Base-by-base conservation (phyloP, 345 rosid genomes). In the Murraya paniculata region DNA sequence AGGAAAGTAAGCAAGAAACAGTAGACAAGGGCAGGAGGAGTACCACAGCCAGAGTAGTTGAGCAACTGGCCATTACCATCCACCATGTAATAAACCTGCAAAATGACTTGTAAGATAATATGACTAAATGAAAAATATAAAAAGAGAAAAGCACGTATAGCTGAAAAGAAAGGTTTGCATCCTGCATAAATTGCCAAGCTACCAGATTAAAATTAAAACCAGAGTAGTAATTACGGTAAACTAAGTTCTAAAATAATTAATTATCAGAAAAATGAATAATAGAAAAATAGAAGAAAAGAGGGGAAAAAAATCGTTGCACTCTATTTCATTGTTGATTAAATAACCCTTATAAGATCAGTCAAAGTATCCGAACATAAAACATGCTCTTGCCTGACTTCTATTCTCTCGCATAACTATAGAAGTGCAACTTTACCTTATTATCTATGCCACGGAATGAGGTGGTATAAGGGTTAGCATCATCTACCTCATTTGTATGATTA, bases 371-470 rank as follows among this genome's bases (percentile, higher is more conserved):
- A 25, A 72, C 10, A 27, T 22, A 77, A 27, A 74, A 31, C 19
- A 24, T 71, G 22, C 24, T 45, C 61, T 25, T 39, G 14, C 14
- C 36, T 35, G 73, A 71, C 61, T 27, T 39, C 4, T 9, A 68
- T 25, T 21, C 35, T 64, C 9, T 9, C 25, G 35, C 73, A 50
- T 25, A 69, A 48, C 10, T 4, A 73, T 19, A 64, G 24, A 55
- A 62, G 28, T 59, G 68, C 31, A 18, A 64, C 71, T 59, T 80
- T 72, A 85, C 99, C 96, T 93, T 93, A 79, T 93, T 95, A 84
- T 95, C 98, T 80, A 95, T 92, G 73, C 98, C 99, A 83, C 98
- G 97, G 76, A 95, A 95, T 68, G 99, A 95, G 73, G 96, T 93
- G 67, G 94, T 86, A 79, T 93, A 91, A 72, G 98, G 94, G 87